Percentiles rank a stretch among this genome's conserved stretches.
These are phyloP conservation scores for Cadophora sp. DNA, from an alignment of 2,329 filamentous ascomycete species.

Conservation along the genomic window DNA sequence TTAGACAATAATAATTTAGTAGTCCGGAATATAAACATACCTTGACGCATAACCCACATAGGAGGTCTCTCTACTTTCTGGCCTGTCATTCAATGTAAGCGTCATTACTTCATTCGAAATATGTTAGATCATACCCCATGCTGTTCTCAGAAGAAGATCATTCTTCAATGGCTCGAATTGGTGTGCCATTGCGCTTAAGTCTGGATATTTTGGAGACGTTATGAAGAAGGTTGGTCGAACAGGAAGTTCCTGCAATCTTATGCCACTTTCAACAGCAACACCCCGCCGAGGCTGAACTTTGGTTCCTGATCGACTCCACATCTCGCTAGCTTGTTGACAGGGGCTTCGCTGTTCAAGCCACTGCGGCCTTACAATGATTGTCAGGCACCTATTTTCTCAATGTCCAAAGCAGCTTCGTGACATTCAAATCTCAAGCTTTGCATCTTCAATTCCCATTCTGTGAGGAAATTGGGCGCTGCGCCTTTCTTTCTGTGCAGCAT, in stretches of 20 bases:
- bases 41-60: constrained; percentile 99
- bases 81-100: constrained; percentile 58
- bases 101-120: constrained; percentile 11
- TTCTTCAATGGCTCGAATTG: constrained; percentile 88
- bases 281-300: constrained; percentile 23
- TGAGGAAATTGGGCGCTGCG: neutral
- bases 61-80: constrained; percentile 91
- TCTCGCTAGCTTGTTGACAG: neutral
- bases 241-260: constrained; percentile 43
- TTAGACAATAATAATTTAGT: neutral
- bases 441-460: neutral
- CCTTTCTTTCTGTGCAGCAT: neutral
- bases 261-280: constrained; percentile 12
- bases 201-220: neutral
- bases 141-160: constrained; percentile 88
- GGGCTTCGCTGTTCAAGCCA: constrained; percentile 3
- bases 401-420: constrained; percentile 1
- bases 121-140: constrained; percentile 67
- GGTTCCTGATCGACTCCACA: constrained; percentile 20
- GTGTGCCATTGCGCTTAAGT: constrained; percentile 60
- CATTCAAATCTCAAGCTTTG: neutral
- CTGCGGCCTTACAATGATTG: constrained; percentile 10
- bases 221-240: neutral
- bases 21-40: constrained; percentile 53
- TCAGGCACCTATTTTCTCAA: constrained; percentile 6